Conservation (phyloP, 345 rosid species). For the Hypericum androsaemum region DNA sequence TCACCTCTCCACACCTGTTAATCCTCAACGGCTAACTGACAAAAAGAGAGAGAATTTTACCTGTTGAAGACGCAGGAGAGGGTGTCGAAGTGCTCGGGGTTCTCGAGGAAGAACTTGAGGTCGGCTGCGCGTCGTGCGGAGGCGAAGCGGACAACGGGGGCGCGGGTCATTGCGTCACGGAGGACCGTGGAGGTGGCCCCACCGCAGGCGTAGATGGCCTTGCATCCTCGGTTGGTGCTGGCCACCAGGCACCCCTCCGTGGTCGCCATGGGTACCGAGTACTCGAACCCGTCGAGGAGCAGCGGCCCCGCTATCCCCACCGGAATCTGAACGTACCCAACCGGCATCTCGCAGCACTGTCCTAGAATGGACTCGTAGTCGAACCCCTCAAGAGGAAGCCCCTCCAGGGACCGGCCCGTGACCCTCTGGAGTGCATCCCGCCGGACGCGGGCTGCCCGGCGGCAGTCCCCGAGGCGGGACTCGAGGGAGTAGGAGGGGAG, state of each 20-base stretch:
- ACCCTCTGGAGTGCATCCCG: slow-evolving; percentile 35
- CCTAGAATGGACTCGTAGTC: slow-evolving; percentile 42
- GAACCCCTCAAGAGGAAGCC: slow-evolving; percentile 38
- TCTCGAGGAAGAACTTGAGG: slow-evolving; percentile 27
- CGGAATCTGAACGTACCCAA: slow-evolving; percentile 50
- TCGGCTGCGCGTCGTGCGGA: slow-evolving; percentile 34
- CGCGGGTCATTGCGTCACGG: slow-evolving; percentile 42
- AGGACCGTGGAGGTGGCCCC: slow-evolving; percentile 29
- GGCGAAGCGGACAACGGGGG: slow-evolving; percentile 37
- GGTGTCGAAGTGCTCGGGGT: slow-evolving; percentile 34
- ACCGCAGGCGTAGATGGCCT: slow-evolving; percentile 34
- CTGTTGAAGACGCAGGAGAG: slow-evolving; percentile 31
- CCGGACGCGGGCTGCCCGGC: slow-evolving; percentile 28
- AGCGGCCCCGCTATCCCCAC: slow-evolving; percentile 50
- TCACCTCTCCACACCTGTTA: neutral
- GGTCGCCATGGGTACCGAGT: slow-evolving; percentile 45
- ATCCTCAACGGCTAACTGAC: neutral
- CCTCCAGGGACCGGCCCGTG: slow-evolving; percentile 30
- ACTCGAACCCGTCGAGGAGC: slow-evolving; percentile 35
- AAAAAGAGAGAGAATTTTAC: slow-evolving; percentile 8
- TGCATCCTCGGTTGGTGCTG: slow-evolving; percentile 47
- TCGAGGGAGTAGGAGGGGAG: slow-evolving; percentile 34
- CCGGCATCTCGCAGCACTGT: slow-evolving; percentile 56
- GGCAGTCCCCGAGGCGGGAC: slow-evolving; percentile 34
- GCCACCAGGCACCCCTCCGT: slow-evolving; percentile 55